Percentiles rank a stretch among this genome's conserved stretches.
phyloP scores from a whole-genome alignment of 2,329 filamentous ascomycete species.

The Verruconis gallopava region DNA sequence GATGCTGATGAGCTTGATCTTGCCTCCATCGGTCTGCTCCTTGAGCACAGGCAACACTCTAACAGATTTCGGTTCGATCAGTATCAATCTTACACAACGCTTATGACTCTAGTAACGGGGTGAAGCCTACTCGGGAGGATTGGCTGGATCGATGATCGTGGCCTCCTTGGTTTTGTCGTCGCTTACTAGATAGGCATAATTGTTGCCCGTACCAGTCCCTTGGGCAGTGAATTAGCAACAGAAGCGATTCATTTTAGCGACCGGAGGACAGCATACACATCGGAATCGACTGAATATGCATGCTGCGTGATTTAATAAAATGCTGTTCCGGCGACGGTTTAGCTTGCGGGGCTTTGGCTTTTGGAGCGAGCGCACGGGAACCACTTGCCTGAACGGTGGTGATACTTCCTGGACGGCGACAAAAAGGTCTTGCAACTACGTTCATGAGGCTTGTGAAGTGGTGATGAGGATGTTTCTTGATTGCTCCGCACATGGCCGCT shows the following conservation, averaged over 20 bases:
- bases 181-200: constrained; percentile 60
- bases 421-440: too few species aligned
- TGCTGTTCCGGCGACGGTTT: too few species aligned
- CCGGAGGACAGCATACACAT: constrained; percentile 61
- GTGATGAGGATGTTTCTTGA: too few species aligned
- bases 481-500: too few species aligned
- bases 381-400: too few species aligned
- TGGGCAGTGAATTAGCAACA: constrained; percentile 1
- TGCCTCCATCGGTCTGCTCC: constrained; percentile 54
- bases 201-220: constrained; percentile 69
- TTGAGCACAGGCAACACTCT: constrained; percentile 56
- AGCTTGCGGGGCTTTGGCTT: too few species aligned
- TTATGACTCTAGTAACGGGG: not conserved
- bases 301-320: constrained; percentile 24
- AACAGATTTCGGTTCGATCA: too few species aligned
- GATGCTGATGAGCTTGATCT: constrained; percentile 75
- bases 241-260: constrained; percentile 8
- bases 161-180: constrained; percentile 38
- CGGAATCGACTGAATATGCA: constrained; percentile 80
- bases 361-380: too few species aligned
- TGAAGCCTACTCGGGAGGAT: constrained; percentile 55
- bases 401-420: too few species aligned
- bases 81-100: too few species aligned
- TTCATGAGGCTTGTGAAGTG: too few species aligned
- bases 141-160: constrained; percentile 64